A percentile compares a stretch with the other conserved stretches of the same genome.
phyloP scores from a whole-genome alignment of 225 moss, liverwort and hornwort genomes.

The Thuidium tamariscinum region DNA sequence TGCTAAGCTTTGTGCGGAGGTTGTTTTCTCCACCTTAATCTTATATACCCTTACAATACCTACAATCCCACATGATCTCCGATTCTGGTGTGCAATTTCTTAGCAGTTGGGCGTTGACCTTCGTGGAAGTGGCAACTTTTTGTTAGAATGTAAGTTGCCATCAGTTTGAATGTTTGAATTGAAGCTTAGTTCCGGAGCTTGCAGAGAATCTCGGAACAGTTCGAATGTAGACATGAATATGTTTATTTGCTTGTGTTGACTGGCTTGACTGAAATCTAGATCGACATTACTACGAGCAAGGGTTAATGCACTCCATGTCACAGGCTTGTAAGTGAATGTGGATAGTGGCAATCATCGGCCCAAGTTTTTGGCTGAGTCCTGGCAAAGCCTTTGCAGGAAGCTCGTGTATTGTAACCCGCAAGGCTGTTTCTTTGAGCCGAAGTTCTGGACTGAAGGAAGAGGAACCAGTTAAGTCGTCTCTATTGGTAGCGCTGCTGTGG shows the following conservation, averaged over 20 bases:
- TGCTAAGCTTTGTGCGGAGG: conserved; percentile 14
- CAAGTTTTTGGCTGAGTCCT: not conserved
- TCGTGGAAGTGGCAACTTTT: not conserved
- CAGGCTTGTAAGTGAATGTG: not conserved
- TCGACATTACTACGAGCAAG: not conserved
- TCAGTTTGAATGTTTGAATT: not conserved
- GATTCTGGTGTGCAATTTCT: not conserved
- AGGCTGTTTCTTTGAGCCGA: not conserved
- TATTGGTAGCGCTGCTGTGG: not conserved
- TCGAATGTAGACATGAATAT: not conserved
- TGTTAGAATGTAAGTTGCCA: not conserved
- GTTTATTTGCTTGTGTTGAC: not conserved
- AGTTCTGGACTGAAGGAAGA: not conserved
- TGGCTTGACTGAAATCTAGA: not conserved
- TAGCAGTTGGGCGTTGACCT: not conserved
- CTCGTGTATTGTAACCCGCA: not conserved
- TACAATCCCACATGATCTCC: not conserved
- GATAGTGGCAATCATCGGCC: not conserved
- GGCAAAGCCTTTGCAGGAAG: not conserved
- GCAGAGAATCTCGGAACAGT: not conserved
- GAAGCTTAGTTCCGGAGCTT: not conserved
- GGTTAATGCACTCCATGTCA: not conserved
- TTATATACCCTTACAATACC: not conserved
- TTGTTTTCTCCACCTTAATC: not conserved
- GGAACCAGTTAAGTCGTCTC: not conserved